These are phyloP conservation scores for Pseudogymnoascus sp. DNA, from an alignment of 2,329 filamentous ascomycete species.

Conservation along the genomic window DNA sequence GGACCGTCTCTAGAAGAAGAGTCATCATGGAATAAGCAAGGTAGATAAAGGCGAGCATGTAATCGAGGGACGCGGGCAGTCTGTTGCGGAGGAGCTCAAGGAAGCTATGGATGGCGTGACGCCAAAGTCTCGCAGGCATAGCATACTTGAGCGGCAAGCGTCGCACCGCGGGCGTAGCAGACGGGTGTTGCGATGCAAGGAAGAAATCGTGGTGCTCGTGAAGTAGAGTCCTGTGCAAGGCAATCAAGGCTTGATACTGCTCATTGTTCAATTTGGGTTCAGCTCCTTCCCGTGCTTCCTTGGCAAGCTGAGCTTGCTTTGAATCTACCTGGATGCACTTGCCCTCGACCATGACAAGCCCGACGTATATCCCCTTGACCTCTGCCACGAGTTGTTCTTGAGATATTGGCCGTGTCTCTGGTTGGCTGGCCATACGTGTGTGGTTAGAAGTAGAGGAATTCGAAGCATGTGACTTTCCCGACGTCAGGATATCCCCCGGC, in stretches of 20 bases:
- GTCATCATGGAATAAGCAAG: constrained; percentile 89
- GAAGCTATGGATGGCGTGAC: constrained; percentile 81
- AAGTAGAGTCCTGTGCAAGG: constrained; percentile 59
- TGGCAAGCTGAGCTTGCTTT: constrained; percentile 44
- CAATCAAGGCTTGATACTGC: constrained; percentile 79
- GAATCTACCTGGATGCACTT: constrained; percentile 81
- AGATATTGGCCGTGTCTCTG: constrained; percentile 59
- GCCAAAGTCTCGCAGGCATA: constrained; percentile 93
- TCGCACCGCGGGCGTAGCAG: constrained; percentile 58
- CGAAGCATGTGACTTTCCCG: no score
- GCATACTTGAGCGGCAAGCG: constrained; percentile 70
- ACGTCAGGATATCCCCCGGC: neutral
- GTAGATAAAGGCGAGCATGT: constrained; percentile 89
- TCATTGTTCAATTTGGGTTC: constrained; percentile 46
- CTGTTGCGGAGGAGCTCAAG: constrained; percentile 67
- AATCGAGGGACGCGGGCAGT: constrained; percentile 68
- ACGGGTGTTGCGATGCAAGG: constrained; percentile 77
- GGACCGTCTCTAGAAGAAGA: constrained; percentile 75
- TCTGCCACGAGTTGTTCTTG: constrained; percentile 73
- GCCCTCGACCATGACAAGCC: constrained; percentile 75
- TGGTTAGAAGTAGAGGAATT: neutral
- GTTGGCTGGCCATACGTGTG: constrained; percentile 34
- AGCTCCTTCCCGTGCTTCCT: constrained; percentile 38
- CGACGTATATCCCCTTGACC: constrained; percentile 76
- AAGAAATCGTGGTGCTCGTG: constrained; percentile 85